Evolutionary conservation across 106 monocot genomes (phyloP), one percentile per base, ranked within the genome.

Genomic region (Hemerocallis citrina): DNA sequence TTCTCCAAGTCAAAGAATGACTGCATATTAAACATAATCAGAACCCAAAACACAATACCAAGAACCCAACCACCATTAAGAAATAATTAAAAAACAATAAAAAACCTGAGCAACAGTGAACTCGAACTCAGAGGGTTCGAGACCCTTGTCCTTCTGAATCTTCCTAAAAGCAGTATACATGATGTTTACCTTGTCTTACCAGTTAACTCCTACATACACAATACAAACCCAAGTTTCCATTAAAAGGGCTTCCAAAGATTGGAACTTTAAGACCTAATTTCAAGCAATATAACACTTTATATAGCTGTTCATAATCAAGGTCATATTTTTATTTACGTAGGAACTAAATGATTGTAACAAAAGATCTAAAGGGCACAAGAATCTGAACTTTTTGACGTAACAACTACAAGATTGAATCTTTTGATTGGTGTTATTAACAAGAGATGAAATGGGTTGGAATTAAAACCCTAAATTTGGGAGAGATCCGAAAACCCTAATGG

Each of bases 1-100:
- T 83, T 95, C 78, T 95, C 89, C 78, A 95, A 61, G 50, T 95
- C 84, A 36, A 90, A 95, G 34, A 95, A 58, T 9, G 81, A 83
- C 95, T 87, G 70, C 7, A 34, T 7, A 46, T 16, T 21, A 36
- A n/a, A n/a, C n/a, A n/a, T n/a, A n/a, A 31, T 40, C 20, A 41
- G 11, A 65, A 13, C 9, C 8, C 16, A 17, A 9, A 15, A 62
- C 17, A 50, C 10, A 59, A 8, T 39, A 59, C 1, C 8, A 36
- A 36, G 1, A 35, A 20, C 22, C 8, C 1, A 39, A 59, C n/a
- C n/a, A 40, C 3, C 1, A 39, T 12, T 4, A 24, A 50, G 40
- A 17, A 22, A 14, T 12, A n/a, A n/a, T n/a, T n/a, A n/a, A n/a
- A n/a, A n/a, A n/a, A n/a, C n/a, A n/a, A n/a, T n/a, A n/a, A n/a